Conservation (phyloP, 2,329 filamentous ascomycete genomes). For the Botrytis byssoidea region DNA sequence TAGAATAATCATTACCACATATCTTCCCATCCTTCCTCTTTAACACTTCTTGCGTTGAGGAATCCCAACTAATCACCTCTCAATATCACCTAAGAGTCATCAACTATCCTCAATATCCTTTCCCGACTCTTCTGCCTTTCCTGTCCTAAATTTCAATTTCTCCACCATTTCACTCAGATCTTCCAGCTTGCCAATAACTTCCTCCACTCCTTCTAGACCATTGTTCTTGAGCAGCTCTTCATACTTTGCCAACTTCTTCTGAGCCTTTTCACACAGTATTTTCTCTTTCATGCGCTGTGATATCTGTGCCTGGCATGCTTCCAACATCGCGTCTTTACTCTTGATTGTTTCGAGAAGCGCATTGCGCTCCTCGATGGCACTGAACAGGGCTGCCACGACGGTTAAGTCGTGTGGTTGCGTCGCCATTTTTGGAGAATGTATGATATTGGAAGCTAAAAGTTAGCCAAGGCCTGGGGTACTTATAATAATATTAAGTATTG, state of each 20-base stretch:
- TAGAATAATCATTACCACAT: not conserved
- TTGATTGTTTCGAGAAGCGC: not conserved
- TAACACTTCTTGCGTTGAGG: too few relatives aligned
- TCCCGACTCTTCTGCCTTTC: too few relatives aligned
- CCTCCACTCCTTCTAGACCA: not conserved
- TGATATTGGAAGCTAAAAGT: not conserved
- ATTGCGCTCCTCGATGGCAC: not conserved
- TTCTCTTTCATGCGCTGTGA: not conserved
- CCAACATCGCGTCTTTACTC: not conserved
- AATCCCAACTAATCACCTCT: not conserved
- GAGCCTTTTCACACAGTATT: not conserved
- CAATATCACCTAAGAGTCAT: not conserved
- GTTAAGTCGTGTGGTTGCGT: not conserved
- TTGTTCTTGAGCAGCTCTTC: not conserved
- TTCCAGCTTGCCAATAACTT: not conserved
- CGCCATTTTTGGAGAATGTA: not conserved
- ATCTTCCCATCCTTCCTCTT: too few relatives aligned
- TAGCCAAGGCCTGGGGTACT: not conserved
- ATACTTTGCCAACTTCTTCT: not conserved
- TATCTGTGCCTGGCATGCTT: not conserved
- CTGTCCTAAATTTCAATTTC: accelerated
- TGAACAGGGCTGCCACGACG: not conserved
- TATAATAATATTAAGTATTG: not conserved
- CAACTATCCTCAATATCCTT: not conserved
- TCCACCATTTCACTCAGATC: too few relatives aligned